Evolutionary conservation across 2,329 filamentous ascomycete species (phyloP).

Genomic region (Dryadomyces quercus-mongolicae): DNA sequence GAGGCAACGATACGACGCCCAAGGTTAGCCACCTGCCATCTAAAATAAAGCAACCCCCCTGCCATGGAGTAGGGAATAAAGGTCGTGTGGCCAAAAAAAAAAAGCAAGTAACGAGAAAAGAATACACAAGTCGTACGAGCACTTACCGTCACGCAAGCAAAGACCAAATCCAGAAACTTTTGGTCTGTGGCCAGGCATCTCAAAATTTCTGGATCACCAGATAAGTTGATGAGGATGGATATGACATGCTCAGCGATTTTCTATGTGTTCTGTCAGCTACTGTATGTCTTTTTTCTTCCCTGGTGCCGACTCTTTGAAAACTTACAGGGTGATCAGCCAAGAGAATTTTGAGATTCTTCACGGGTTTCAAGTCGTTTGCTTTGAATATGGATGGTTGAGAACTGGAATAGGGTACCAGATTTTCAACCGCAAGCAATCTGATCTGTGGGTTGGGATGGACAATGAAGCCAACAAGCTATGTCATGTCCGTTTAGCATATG

Average conservation of each 20-base stretch:
- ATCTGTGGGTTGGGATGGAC: constrained; percentile 87
- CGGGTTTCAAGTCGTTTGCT: constrained; percentile 58
- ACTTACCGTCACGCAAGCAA: constrained; percentile 63
- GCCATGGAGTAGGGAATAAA: neutral
- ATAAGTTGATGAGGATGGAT: constrained; percentile 80
- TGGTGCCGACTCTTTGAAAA: constrained; percentile 10
- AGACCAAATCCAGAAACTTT: constrained; percentile 62
- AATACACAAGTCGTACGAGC: neutral
- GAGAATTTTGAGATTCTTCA: constrained; percentile 79
- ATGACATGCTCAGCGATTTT: constrained; percentile 88
- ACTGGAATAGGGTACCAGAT: constrained; percentile 72
- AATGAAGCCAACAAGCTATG: constrained; percentile 81
- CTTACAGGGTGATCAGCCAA: constrained; percentile 71
- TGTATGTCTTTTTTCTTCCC: neutral
- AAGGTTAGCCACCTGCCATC: no score
- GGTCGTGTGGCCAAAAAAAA: neutral
- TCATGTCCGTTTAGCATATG: no score
- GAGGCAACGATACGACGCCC: no score
- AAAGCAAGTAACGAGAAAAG: no score
- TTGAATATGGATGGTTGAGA: constrained; percentile 75
- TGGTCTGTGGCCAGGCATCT: constrained; percentile 65
- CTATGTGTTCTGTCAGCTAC: constrained; percentile 25
- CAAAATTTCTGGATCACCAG: constrained; percentile 64
- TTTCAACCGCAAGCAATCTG: constrained; percentile 72
- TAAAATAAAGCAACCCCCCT: neutral